Evolutionary conservation across 108 stramenopile genomes (phyloP).

Genomic region (Cylindrotheca closterium): DNA sequence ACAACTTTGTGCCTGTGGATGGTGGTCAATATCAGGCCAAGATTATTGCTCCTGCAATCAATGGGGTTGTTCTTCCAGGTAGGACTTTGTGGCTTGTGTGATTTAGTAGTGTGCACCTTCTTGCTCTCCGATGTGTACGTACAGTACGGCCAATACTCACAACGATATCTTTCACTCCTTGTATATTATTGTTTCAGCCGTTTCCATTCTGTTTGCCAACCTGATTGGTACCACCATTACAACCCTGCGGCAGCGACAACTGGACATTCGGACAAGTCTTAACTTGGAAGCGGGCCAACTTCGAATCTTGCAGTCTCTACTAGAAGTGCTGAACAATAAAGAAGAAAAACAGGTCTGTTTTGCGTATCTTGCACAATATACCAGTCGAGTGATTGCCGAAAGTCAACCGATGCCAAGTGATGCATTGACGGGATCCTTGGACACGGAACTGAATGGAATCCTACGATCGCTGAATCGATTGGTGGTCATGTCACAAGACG

Average conservation of each 20-base stretch:
- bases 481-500: not conserved
- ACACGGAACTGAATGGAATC: conserved; percentile 67
- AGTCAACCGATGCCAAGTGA: conserved; percentile 36
- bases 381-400: conserved; percentile 60
- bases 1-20: conserved; percentile 69
- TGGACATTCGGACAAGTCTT: conserved; percentile 52
- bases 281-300: conserved; percentile 73
- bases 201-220: conserved; percentile 42
- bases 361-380: conserved; percentile 57
- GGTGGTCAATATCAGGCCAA: conserved; percentile 70
- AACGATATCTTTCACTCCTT: no score
- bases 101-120: no score
- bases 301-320: conserved; percentile 44
- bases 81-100: no score
- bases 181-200: no score
- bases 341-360: conserved; percentile 21
- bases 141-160: no score
- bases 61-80: conserved; percentile 38
- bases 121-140: no score
- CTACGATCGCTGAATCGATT: conserved; percentile 38
- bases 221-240: conserved; percentile 30
- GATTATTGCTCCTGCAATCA: conserved; percentile 44
- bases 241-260: conserved; percentile 45
- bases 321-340: conserved; percentile 44
- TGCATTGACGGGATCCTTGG: conserved; percentile 43